Conservation (phyloP, 306 rosid species). For the peach (Prunus persica) region DNA sequence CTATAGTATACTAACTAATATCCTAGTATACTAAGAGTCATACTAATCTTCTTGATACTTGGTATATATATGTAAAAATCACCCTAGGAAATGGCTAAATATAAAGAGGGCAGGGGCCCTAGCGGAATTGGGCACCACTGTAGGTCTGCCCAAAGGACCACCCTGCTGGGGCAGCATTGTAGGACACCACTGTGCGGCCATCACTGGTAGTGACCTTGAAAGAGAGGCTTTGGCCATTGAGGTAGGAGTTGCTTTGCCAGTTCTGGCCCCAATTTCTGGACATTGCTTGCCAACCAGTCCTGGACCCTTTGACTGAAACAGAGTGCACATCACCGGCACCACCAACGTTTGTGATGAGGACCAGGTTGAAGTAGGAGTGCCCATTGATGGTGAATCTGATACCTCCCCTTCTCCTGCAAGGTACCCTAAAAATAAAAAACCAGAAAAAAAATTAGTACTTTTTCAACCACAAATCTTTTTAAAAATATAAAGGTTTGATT, state of each 20-base stretch:
- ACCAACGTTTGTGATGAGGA: constrained; percentile 90
- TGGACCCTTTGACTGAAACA: constrained; percentile 76
- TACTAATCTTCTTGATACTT: constrained; percentile 13
- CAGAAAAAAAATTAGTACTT: not conserved
- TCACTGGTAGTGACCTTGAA: constrained; percentile 91
- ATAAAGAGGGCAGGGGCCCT: not conserved
- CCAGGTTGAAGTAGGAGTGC: constrained; percentile 93
- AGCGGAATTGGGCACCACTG: constrained; percentile 80
- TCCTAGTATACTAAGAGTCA: constrained; percentile 66
- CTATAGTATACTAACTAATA: constrained; percentile 73
- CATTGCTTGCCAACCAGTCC: constrained; percentile 81
- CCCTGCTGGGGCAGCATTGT: constrained; percentile 67
- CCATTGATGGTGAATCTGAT: constrained; percentile 92
- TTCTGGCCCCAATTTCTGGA: constrained; percentile 99
- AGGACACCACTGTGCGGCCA: constrained; percentile 62
- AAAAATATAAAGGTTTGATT: too few relatives aligned
- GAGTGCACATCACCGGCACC: constrained; percentile 94
- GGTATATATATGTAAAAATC: constrained; percentile 3
- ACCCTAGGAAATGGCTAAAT: constrained; percentile 11
- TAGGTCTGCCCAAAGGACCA: constrained; percentile 99
- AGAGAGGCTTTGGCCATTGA: constrained; percentile 84
- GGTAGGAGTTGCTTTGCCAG: constrained; percentile 92
- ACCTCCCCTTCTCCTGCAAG: constrained; percentile 90
- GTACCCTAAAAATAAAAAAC: constrained; percentile 45
- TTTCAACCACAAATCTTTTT: not conserved